Base-by-base conservation (phyloP, 2,329 filamentous ascomycete species). In the Capronia epimyces region DNA sequence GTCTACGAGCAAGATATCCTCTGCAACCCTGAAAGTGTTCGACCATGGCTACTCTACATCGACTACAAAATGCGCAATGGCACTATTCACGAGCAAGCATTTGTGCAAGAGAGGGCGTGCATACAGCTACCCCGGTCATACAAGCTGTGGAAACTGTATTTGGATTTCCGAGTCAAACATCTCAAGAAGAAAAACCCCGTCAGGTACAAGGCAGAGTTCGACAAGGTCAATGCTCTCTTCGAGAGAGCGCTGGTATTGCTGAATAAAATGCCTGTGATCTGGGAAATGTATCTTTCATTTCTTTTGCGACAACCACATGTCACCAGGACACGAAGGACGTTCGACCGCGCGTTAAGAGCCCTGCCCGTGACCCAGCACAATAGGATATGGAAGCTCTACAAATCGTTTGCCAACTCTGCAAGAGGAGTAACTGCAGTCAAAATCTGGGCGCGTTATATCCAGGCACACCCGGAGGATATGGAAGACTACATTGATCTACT, bases 241-340 rank as follows among this genome's bases (percentile, higher is more conserved):
- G 93, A 98, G 72, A 81, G 88, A 61, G 90, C 93, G 2, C 74
- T 98, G 45, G 87, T 96, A 52, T 77, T 98, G 34, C 79, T 98
- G 56, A 96, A 98, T 73, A 98, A 98, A 73, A 98, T 98, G 93
- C 93, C 94, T 20, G 81, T 83, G 60, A 93, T 98, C 66, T 98
- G 93, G 94, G 90, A 96, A 67, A 88, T 97, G 83, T 98, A 96
- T 67, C 82, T 98, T 56, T 80, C 80, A 43, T 97, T 98, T 65
- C 76, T 98, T 51, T 82, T 91, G 66, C 82, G 87, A 64, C 93
- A 98, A 67, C 93, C 93, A n/a, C 75, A 94, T 47, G 83, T 98
- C 55, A 96, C 91, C 6, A 77, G 83, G 50, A 94, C 89, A 21
- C 82, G 93, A 52, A 83, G 83, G 58, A 88, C 88, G 1, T 98